Conservation (phyloP, 2,329 filamentous ascomycete species). For the Alternaria arbusti region DNA sequence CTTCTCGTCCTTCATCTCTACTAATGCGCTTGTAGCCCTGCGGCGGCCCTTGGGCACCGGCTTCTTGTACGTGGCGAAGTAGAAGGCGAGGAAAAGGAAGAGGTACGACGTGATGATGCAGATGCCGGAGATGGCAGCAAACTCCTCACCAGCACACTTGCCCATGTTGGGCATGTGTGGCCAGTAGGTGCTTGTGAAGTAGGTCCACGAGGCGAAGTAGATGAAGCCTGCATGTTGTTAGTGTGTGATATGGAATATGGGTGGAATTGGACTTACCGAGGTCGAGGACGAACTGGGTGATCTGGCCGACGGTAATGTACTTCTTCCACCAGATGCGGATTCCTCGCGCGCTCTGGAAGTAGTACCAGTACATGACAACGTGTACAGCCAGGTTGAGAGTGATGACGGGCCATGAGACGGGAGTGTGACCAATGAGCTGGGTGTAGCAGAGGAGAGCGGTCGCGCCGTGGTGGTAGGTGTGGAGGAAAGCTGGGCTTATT, state of each 20-base stretch:
- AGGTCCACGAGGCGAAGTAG: constrained; percentile 99
- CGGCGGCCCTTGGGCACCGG: constrained; percentile 74
- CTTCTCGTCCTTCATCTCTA: constrained; percentile 81
- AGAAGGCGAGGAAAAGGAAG: constrained; percentile 98
- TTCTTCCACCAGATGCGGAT: constrained; percentile 99
- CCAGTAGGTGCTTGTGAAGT: constrained; percentile 94
- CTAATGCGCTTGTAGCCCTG: constrained; percentile 82
- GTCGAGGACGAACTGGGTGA: constrained; percentile 96
- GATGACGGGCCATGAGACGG: constrained; percentile 95
- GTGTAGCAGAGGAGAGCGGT: constrained; percentile 98
- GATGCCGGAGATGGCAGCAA: constrained; percentile 91
- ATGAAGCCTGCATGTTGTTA: constrained; percentile 74
- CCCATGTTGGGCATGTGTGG: constrained; percentile 81
- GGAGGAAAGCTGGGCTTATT: constrained; percentile 74
- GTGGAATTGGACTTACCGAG: constrained; percentile 68
- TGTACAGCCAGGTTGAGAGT: constrained; percentile 91
- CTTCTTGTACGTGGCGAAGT: constrained; percentile 94
- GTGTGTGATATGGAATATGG: constrained; percentile 7
- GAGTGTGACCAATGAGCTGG: constrained; percentile 88
- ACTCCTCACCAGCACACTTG: constrained; percentile 93
- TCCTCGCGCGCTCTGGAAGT: constrained; percentile 97
- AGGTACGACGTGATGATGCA: constrained; percentile 93
- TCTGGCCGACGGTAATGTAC: constrained; percentile 97
- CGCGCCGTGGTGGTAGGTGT: constrained; percentile 98
- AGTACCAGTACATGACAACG: constrained; percentile 99